These are phyloP conservation scores for Dryas integrifolia DNA, from an alignment of 331 rosid genomes.

Conservation along the genomic window DNA sequence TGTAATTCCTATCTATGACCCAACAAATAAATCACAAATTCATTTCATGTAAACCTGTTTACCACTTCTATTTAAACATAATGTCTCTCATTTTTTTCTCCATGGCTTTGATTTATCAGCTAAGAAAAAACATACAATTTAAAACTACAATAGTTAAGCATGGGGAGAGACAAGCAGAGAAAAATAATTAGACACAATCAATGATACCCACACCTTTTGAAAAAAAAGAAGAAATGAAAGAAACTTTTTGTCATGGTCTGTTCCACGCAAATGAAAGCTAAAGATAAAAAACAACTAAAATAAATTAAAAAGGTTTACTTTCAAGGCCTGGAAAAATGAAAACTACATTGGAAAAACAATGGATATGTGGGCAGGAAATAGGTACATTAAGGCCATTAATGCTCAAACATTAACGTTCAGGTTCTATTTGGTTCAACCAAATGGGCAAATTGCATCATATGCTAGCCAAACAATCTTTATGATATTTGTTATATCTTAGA, in stretches of 20 bases:
- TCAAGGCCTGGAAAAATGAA: too few species aligned
- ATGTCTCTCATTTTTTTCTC: neutral
- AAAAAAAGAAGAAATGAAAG: neutral
- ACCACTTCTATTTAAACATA: too few species aligned
- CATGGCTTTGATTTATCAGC: neutral
- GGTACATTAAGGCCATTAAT: neutral
- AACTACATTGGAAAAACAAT: too few species aligned
- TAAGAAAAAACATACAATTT: neutral
- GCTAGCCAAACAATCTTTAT: too few species aligned
- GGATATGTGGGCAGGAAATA: neutral
- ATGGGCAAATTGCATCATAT: neutral
- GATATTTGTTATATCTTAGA: neutral
- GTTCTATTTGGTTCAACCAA: neutral
- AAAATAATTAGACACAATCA: too few species aligned
- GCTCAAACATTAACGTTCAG: neutral
- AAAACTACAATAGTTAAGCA: neutral
- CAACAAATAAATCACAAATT: neutral
- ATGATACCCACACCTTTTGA: neutral
- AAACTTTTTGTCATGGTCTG: neutral
- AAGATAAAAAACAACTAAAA: too few species aligned
- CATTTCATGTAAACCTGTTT: neutral
- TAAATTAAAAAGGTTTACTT: too few species aligned
- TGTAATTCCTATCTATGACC: too few species aligned
- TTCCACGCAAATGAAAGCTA: too few species aligned
- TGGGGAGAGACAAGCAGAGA: neutral